Evolutionary conservation across 768 basidiomycete species (phyloP), one percentile per base, ranked within the genome.

Genomic region (Leccinellum rugosiceps): DNA sequence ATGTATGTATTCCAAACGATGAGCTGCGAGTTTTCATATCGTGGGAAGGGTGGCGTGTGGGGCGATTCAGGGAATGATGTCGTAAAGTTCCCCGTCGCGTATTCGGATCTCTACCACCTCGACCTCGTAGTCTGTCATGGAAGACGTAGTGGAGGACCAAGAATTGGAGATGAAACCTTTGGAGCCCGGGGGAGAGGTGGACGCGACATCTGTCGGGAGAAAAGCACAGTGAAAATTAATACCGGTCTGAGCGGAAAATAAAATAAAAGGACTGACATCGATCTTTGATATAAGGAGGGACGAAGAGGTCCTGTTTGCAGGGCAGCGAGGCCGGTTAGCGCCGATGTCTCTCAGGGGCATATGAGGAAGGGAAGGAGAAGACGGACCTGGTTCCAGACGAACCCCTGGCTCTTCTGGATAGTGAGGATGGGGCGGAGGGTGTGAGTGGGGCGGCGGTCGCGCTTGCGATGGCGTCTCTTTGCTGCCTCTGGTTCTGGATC

Each of bases 101-200:
- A 93, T 88, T 58, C 90, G 81, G 70, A 93, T 94, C 75, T 92
- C 89, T 63, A 90, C 91, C 35, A 92, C 90, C 72, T 93, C 90
- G 58, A 92, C 85, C 68, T 92, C 89, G 62, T 89, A 91, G 64
- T 90, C 88, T 59, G 81, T 83, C 61, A 88, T 72, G 53, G 82
- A 82, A 46, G 84, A 82, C 70, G 83, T 83, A 49, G 81, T 82
- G 51, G 88, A 86, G 13, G 87, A 85, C 38, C 82, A 80, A 44
- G 87, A 87, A 51, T 83, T 83, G 56, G 85, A 85, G 65, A 85
- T 76, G 71, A 86, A 86, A 57, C 85, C 82, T 53, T 70, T 74
- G 19, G 86, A 81, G 66, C 83, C 86, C 28, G 89, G 88, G 44
- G 90, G 89, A 23, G 90, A 92, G 21, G 88, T 92, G 44, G 90